phyloP scores from a whole-genome alignment of 129 eudicot species.

The Helianthus annuus region DNA sequence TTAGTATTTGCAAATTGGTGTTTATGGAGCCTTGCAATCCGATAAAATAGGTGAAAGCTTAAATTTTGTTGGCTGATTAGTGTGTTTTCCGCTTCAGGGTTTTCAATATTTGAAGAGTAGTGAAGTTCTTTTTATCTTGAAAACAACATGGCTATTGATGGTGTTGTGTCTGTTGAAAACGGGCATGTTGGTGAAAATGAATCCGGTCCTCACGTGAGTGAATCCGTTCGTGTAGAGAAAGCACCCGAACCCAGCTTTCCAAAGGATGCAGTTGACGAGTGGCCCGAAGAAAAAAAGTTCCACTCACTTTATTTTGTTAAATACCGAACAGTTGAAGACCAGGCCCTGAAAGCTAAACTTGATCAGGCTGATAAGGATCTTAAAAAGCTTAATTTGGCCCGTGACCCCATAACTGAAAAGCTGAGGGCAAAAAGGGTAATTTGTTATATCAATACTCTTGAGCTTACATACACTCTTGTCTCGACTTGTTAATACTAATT shows the following conservation, averaged over 20 bases:
- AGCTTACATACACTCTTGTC: not conserved
- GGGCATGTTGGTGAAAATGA: constrained; percentile 20
- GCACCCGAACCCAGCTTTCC: constrained; percentile 54
- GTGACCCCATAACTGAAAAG: constrained; percentile 53
- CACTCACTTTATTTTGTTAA: constrained; percentile 65
- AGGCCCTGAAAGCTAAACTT: constrained; percentile 57
- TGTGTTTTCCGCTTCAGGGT: constrained; percentile 36
- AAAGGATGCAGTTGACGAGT: constrained; percentile 79
- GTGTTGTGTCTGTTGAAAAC: constrained; percentile 45
- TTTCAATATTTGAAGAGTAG: constrained; percentile 25
- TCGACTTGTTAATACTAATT: not conserved
- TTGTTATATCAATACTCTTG: not conserved
- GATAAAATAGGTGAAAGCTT: constrained; percentile 1
- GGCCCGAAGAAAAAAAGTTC: constrained; percentile 73
- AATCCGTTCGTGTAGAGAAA: constrained; percentile 40
- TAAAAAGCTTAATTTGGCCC: constrained; percentile 53
- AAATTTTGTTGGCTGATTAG: not conserved
- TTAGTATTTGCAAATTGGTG: not conserved
- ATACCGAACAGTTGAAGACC: constrained; percentile 73
- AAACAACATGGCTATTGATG: constrained; percentile 53
- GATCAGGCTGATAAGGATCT: constrained; percentile 80
- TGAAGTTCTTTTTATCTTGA: constrained; percentile 15
- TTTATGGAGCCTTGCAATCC: not conserved
- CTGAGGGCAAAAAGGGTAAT: constrained; percentile 66
- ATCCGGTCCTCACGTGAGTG: constrained; percentile 23